Conservation (phyloP, 495 filamentous ascomycete species). For the Lophiotrema nucula region DNA sequence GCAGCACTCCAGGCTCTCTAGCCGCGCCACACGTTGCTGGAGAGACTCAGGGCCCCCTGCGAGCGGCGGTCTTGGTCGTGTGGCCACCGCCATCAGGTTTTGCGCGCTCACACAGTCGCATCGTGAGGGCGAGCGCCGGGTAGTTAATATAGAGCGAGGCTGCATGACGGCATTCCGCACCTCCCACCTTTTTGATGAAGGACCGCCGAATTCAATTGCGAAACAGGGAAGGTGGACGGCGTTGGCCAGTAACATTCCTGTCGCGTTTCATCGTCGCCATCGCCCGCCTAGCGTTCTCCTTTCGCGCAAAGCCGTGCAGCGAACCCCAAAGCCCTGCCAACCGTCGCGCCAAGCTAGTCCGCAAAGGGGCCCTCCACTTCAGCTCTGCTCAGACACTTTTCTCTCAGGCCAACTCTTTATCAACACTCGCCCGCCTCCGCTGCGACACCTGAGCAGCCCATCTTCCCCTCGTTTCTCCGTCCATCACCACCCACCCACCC, state of each 20-base stretch:
- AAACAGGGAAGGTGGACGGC: not conserved
- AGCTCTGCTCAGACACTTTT: conserved; percentile 15
- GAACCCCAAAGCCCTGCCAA: conserved; percentile 2
- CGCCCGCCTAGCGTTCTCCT: not conserved
- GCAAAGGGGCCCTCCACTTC: conserved; percentile 4
- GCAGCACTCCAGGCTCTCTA: not conserved
- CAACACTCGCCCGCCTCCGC: conserved; percentile 12
- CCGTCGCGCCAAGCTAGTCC: conserved; percentile 3
- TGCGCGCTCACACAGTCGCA: not conserved
- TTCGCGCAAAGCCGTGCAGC: conserved; percentile 5
- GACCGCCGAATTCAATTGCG: not conserved
- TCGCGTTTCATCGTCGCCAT: conserved; percentile 1
- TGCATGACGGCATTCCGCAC: not conserved
- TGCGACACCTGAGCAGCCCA: not conserved
- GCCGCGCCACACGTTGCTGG: conserved; percentile 13
- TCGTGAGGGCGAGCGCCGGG: not conserved
- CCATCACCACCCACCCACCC: conserved; percentile 1
- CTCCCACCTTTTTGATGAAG: not conserved
- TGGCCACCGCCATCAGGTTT: conserved; percentile 3
- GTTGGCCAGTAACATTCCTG: conserved; percentile 5
- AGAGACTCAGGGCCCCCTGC: not conserved
- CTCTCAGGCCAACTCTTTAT: conserved; percentile 4
- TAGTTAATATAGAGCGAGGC: not conserved
- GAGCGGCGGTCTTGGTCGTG: not conserved
- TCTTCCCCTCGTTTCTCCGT: conserved; percentile 7